Evolutionary conservation across 2,329 filamentous ascomycete genomes (phyloP).

Genomic region (Chaetomiaceae sp.): DNA sequence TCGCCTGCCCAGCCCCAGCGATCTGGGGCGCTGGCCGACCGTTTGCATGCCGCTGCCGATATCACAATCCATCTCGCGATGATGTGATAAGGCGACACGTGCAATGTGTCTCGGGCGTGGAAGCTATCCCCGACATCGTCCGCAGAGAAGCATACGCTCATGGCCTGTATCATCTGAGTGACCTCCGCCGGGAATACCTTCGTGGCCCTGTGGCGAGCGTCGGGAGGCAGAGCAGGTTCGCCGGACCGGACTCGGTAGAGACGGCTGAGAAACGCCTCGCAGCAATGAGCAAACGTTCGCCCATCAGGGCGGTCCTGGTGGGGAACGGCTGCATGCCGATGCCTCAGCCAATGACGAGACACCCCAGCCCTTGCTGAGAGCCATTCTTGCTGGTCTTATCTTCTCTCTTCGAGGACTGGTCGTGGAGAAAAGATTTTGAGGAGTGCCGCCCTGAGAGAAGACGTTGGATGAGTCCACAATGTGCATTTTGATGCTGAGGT

Average conservation of each 20-base stretch:
- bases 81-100: constrained; percentile 21
- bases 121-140: background rate
- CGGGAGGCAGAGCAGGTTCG: too few species aligned
- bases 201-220: background rate
- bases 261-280: constrained; percentile 1
- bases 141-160: background rate
- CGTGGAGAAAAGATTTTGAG: too few species aligned
- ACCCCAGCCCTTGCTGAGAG: constrained; percentile 15
- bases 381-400: constrained; percentile 23
- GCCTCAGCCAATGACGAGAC: constrained; percentile 20
- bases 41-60: constrained; percentile 11
- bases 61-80: constrained; percentile 11
- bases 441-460: too few species aligned
- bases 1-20: constrained; percentile 14
- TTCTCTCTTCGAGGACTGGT: constrained; percentile 10
- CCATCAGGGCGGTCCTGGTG: constrained; percentile 5
- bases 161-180: too few species aligned
- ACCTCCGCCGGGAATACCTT: too few species aligned
- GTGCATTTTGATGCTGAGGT: background rate
- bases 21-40: constrained; percentile 19
- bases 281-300: constrained; percentile 9
- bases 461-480: too few species aligned
- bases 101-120: constrained; percentile 9
- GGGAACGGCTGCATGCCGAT: constrained; percentile 16
- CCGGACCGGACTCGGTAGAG: too few species aligned